Base-by-base conservation (phyloP, 768 basidiomycete species). In the Fibroporia radiculosa region DNA sequence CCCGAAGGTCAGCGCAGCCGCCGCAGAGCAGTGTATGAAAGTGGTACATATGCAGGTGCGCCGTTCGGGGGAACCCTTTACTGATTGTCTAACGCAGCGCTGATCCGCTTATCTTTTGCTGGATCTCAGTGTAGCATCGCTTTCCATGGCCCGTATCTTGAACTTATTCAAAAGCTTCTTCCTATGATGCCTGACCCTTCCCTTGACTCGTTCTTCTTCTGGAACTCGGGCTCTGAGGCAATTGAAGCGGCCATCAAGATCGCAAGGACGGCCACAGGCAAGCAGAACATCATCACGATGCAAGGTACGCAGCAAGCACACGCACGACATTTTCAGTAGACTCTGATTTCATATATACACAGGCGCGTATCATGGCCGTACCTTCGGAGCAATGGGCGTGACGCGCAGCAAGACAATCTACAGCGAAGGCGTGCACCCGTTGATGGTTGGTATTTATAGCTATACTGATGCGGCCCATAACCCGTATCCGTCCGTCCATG, bases 371-470 rank as follows among this genome's bases (percentile, higher is more conserved):
- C 95, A 98, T 59, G 93, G 93, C 4, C 78, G 95, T 31, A 97
- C 95, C 1, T 91, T 79, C 53, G 95, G 92, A 19, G 84, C 92
- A 0, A 92, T 93, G 83, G 86, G 87, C 2, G 69, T 98, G 27
- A 98, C 93, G n/a, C 82, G 76, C 57, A 90, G 85, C 67, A 98
- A 97, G 70, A 95, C 93, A 0, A 70, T 90, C 36, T 97, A 97
- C 61, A 84, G 82, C 20, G 76, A 82, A 53, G 84, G 87, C 5
- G 71, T 74, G 45, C 76, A 75, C 35, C 90, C 93, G 2, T 67
- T 92, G 45, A 92, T 97, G 89, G 91, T 85, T 55, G 44, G 74
- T 58, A 23, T 23, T 14, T 12, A 26, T 22, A 5, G 6, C 31
- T 16, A 12, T 31, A 3, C n/a, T n/a, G n/a, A n/a, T n/a, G n/a